Evolutionary conservation across 2,329 filamentous ascomycete species (phyloP), one percentile per base, ranked within the genome.

Genomic region (Arthroderma uncinatum): DNA sequence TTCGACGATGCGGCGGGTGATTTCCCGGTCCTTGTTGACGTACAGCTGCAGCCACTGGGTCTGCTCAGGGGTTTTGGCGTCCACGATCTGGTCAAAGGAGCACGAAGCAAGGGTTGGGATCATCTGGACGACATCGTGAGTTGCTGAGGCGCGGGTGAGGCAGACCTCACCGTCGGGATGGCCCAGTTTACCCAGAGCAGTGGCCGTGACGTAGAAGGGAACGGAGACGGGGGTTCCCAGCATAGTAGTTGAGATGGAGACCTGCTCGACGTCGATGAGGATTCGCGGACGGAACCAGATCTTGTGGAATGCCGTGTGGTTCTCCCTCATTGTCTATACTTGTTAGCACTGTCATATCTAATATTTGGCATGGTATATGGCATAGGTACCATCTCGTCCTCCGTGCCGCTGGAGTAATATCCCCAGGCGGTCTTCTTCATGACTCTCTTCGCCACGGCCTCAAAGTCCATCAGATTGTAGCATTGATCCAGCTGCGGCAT

Each of bases 361-460:
- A 23, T 25, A 47, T 4, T 12, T 10, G 21, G 33, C 34, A 61
- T n/a, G 2, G 2, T 16, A 52, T 25, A 10, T 12, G 12, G 40
- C 9, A 28, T 28, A 21, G 34, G 28, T 19, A 89, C 86, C 73
- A 92, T 90, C 72, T 92, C 88, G 67, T 94, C 89, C 68, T 93
- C 89, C 0, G 92, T 89, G 57, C 89, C 92, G 67, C 87, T 93
- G 0, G 89, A 95, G 73, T 98, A 98, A 76, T 98, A 98, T 25
- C 87, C 93, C 93, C 93, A 98, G 0, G 92, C 92, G 1, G 85
- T 86, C 76, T 87, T 94, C 81, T 95, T 96, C 92, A 97, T 96
- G 57, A 94, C 83, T 39, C 83, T 79, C 65, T 86, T 84, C 4
- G 93, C 93, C 36, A 97, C 92, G 2, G 89, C 84, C 78, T 98